phyloP scores from a whole-genome alignment of 2,329 filamentous ascomycete genomes.

The Colletotrichum theobromicola region DNA sequence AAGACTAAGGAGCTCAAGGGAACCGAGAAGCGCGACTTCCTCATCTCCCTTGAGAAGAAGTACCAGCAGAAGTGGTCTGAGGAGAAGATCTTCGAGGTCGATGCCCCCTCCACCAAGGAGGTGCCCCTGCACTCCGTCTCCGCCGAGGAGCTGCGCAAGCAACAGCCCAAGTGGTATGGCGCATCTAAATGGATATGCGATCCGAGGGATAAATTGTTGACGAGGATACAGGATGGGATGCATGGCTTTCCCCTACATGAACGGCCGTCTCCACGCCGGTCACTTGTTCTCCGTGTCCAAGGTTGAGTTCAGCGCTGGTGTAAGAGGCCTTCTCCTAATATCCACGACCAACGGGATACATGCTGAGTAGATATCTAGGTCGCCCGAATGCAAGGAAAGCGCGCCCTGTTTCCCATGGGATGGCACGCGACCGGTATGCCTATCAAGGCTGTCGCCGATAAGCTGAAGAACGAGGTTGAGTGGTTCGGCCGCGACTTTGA shows the following conservation, averaged over 20 bases:
- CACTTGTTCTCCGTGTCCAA: slow-evolving; percentile 93
- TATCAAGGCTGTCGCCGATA: slow-evolving; percentile 97
- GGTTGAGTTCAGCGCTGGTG: slow-evolving; percentile 89
- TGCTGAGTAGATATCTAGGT: slow-evolving; percentile 1
- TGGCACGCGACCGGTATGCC: slow-evolving; percentile 98
- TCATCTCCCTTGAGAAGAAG: slow-evolving; percentile 86
- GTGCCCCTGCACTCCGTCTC: slow-evolving; percentile 77
- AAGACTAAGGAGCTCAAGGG: slow-evolving; percentile 68
- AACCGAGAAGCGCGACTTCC: slow-evolving; percentile 85
- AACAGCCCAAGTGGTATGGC: slow-evolving; percentile 85
- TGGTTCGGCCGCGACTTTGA: slow-evolving; percentile 89
- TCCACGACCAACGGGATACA: too few species aligned
- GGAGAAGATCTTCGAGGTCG: slow-evolving; percentile 78
- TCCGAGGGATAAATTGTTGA: background rate
- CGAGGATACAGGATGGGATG: slow-evolving; percentile 24
- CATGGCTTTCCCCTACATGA: slow-evolving; percentile 71
- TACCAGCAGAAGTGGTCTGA: slow-evolving; percentile 88
- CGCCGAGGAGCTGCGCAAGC: slow-evolving; percentile 75
- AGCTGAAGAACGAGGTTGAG: slow-evolving; percentile 87
- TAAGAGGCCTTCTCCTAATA: slow-evolving; percentile 34
- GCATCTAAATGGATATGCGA: slow-evolving; percentile 64
- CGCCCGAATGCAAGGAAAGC: slow-evolving; percentile 88
- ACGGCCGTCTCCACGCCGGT: slow-evolving; percentile 86
- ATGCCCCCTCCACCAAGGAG: slow-evolving; percentile 82
- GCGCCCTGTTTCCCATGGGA: slow-evolving; percentile 85